Evolutionary conservation across 768 basidiomycete species (phyloP).

Genomic region (Dictyophora rubrovolvata): DNA sequence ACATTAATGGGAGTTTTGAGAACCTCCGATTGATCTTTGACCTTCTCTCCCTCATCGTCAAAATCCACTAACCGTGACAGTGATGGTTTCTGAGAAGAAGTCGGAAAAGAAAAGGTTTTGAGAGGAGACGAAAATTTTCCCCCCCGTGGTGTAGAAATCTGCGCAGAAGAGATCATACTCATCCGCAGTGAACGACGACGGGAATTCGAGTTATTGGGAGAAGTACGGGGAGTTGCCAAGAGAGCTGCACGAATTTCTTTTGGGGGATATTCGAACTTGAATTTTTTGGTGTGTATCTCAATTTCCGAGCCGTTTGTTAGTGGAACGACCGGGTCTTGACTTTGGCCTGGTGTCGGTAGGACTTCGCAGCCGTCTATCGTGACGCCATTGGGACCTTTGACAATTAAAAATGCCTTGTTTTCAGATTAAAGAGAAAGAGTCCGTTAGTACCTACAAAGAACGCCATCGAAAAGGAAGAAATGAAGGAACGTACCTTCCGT

Average conservation of each 20-base stretch:
- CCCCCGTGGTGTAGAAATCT: conserved; percentile 62
- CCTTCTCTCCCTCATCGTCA: not conserved
- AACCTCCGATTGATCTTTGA: not conserved
- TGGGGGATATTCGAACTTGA: conserved; percentile 66
- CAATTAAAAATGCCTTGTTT: conserved; percentile 54
- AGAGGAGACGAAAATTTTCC: conserved; percentile 27
- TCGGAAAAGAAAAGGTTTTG: not conserved
- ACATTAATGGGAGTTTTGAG: conserved; percentile 1
- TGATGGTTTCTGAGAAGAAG: not conserved
- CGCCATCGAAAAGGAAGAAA: too few relatives aligned
- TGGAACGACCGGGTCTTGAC: conserved; percentile 38
- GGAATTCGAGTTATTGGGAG: conserved; percentile 15
- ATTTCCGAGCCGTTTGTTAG: conserved; percentile 56
- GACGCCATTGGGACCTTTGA: conserved; percentile 48
- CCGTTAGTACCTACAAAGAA: too few relatives aligned
- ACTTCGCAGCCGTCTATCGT: conserved; percentile 55
- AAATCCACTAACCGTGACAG: too few relatives aligned
- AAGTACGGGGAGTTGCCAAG: conserved; percentile 40
- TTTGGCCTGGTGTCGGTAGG: conserved; percentile 31
- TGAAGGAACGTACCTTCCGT: conserved; percentile 37
- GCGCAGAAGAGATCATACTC: conserved; percentile 66
- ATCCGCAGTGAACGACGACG: conserved; percentile 43
- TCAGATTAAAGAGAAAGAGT: not conserved
- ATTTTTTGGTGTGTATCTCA: conserved; percentile 59
- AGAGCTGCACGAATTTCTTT: conserved; percentile 51